phyloP scores from a whole-genome alignment of 2,329 filamentous ascomycete genomes.

The Talaromyces islandicus region DNA sequence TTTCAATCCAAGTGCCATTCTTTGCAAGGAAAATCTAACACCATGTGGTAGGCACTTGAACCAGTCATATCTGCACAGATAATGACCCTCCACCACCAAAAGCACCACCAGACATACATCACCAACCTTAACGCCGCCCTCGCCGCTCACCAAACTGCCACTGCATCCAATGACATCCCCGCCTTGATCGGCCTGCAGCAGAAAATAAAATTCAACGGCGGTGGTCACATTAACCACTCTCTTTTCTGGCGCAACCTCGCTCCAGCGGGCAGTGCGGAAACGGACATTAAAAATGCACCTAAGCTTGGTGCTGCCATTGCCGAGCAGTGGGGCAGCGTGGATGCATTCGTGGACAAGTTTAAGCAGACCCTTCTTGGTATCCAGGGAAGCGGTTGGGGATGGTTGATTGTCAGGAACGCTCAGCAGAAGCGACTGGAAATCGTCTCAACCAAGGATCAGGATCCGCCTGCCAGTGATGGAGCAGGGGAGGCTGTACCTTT shows the following conservation, averaged over 20 bases:
- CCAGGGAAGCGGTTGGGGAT: conserved; percentile 84
- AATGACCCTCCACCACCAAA: conserved; percentile 91
- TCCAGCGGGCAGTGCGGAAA: conserved; percentile 53
- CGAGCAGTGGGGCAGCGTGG: conserved; percentile 62
- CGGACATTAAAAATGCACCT: conserved; percentile 50
- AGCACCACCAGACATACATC: conserved; percentile 91
- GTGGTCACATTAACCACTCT: conserved; percentile 88
- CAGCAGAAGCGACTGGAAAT: conserved; percentile 53
- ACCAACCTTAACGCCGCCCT: conserved; percentile 76
- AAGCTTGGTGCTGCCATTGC: conserved; percentile 57
- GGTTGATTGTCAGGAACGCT: conserved; percentile 62
- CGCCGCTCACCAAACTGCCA: conserved; percentile 57
- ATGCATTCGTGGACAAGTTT: conserved; percentile 62
- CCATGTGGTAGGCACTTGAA: conserved; percentile 62
- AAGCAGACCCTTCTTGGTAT: conserved; percentile 60
- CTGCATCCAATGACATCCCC: conserved; percentile 53
- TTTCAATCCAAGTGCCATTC: background rate
- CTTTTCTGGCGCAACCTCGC: conserved; percentile 85
- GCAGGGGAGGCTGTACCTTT: conserved; percentile 56
- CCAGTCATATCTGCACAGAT: conserved; percentile 73
- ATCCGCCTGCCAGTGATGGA: conserved; percentile 41
- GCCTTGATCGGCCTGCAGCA: conserved; percentile 62
- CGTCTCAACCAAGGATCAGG: conserved; percentile 80
- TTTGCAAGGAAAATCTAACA: background rate
- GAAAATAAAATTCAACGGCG: conserved; percentile 79